A percentile compares a stretch with the other conserved stretches of the same genome.
Conservation (phyloP, 2,329 filamentous ascomycete genomes). For the Cladophialophora carrionii region DNA sequence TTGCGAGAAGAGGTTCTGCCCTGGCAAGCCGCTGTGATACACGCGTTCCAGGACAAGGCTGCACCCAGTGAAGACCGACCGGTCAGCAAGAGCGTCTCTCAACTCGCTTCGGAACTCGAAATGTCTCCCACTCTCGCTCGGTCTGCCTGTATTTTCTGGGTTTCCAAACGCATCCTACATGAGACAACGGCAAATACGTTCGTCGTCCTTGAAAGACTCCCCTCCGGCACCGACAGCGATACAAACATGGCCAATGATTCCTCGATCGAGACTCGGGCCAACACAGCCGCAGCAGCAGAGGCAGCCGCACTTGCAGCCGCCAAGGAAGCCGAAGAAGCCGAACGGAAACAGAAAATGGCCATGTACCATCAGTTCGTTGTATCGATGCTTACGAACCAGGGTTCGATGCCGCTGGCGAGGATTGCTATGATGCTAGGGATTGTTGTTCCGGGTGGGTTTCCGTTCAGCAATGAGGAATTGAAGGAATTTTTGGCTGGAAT, state of each 20-base stretch:
- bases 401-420: slow-evolving; percentile 76
- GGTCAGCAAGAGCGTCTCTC: slow-evolving; percentile 46
- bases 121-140: slow-evolving; percentile 63
- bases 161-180: slow-evolving; percentile 59
- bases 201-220: slow-evolving; percentile 60
- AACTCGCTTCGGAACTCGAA: slow-evolving; percentile 55
- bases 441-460: slow-evolving; percentile 82
- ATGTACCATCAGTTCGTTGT: slow-evolving; percentile 92
- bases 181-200: slow-evolving; percentile 55
- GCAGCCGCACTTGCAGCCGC: slow-evolving; percentile 49
- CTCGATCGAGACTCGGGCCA: slow-evolving; percentile 29
- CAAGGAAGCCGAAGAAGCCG: slow-evolving; percentile 55
- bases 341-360: slow-evolving; percentile 68
- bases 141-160: slow-evolving; percentile 65
- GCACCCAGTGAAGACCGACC: slow-evolving; percentile 42
- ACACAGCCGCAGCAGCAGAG: slow-evolving; percentile 42
- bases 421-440: slow-evolving; percentile 97
- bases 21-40: slow-evolving; percentile 85
- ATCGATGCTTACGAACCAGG: slow-evolving; percentile 92
- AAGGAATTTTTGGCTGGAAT: slow-evolving; percentile 78
- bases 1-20: slow-evolving; percentile 71
- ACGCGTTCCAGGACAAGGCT: slow-evolving; percentile 69
- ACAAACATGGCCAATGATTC: slow-evolving; percentile 30
- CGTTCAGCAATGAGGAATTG: slow-evolving; percentile 86
- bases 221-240: slow-evolving; percentile 39